These are phyloP conservation scores for Fraxinus paxiana DNA, from an alignment of 305 asterid species.

Conservation along the genomic window DNA sequence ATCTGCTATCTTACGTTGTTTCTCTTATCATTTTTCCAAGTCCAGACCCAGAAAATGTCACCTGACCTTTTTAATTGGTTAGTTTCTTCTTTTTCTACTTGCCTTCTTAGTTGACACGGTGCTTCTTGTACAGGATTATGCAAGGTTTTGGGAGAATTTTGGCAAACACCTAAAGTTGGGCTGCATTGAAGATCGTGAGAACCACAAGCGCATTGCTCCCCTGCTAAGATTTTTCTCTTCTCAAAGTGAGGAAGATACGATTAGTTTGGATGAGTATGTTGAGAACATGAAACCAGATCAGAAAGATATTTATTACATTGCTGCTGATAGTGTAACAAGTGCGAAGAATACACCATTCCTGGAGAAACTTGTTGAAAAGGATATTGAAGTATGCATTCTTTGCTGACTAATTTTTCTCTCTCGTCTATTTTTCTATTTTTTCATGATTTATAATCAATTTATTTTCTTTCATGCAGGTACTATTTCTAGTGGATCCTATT, in stretches of 20 bases:
- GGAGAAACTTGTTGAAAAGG: slow-evolving; percentile 84
- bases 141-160: slow-evolving; percentile 79
- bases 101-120: slow-evolving; percentile 4
- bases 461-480: slow-evolving; percentile 49
- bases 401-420: slow-evolving; percentile 17
- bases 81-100: not conserved
- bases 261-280: slow-evolving; percentile 91
- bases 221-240: slow-evolving; percentile 84
- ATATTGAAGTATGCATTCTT: slow-evolving; percentile 62
- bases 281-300: slow-evolving; percentile 90
- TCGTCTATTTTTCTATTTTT: not conserved
- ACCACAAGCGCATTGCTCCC: slow-evolving; percentile 95
- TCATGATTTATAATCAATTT: not conserved
- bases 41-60: not conserved
- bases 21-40: not conserved
- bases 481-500: slow-evolving; percentile 88
- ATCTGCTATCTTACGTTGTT: slow-evolving; percentile 10
- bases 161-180: slow-evolving; percentile 91
- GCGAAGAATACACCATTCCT: slow-evolving; percentile 92
- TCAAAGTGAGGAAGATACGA: slow-evolving; percentile 74
- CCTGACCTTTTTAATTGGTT: not conserved
- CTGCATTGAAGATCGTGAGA: slow-evolving; percentile 93
- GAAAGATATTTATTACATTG: slow-evolving; percentile 81
- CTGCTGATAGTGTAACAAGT: slow-evolving; percentile 80
- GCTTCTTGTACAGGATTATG: slow-evolving; percentile 65